These are phyloP conservation scores for Coemansia sp. DNA, from an alignment of 192 early-diverging fungal species.

Conservation along the genomic window DNA sequence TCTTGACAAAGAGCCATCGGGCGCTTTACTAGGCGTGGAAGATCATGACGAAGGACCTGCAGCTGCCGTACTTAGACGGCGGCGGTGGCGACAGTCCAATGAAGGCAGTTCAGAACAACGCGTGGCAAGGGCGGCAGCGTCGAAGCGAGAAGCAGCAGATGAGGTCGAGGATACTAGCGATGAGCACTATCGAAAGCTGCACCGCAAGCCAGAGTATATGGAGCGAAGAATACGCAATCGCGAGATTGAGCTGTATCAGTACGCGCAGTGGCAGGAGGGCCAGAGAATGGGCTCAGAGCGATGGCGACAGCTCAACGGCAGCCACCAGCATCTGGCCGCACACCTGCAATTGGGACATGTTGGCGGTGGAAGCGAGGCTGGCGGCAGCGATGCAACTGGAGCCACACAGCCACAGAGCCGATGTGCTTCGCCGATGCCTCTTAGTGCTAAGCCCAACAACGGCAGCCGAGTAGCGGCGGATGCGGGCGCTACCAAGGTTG, in stretches of 20 bases:
- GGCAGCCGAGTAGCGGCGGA: neutral
- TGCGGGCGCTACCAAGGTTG: neutral
- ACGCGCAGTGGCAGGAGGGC: constrained; percentile 48
- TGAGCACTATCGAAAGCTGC: constrained; percentile 35
- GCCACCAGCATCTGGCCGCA: constrained; percentile 11
- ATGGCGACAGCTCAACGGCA: constrained; percentile 11
- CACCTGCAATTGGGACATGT: neutral
- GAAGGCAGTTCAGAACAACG: neutral
- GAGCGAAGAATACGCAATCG: constrained; percentile 51
- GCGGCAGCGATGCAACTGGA: constrained; percentile 11
- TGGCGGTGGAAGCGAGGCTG: neutral
- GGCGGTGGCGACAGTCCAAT: constrained; percentile 14
- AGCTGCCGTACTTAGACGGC: constrained; percentile 32
- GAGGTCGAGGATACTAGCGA: constrained; percentile 38
- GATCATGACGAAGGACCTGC: constrained; percentile 20
- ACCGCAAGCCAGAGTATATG: constrained; percentile 50
- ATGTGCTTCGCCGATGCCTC: constrained; percentile 15
- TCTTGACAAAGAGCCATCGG: constrained; percentile 2
- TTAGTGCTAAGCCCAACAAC: neutral
- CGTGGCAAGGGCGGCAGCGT: neutral
- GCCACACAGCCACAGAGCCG: constrained; percentile 17
- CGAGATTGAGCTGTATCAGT: constrained; percentile 55
- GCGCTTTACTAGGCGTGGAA: neutral
- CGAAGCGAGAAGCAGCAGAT: neutral
- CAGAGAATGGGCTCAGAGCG: constrained; percentile 21